A percentile compares a stretch with the other conserved stretches of the same genome.
phyloP scores from a whole-genome alignment of 2,329 filamentous ascomycete genomes.

The Bipolaris cookei region DNA sequence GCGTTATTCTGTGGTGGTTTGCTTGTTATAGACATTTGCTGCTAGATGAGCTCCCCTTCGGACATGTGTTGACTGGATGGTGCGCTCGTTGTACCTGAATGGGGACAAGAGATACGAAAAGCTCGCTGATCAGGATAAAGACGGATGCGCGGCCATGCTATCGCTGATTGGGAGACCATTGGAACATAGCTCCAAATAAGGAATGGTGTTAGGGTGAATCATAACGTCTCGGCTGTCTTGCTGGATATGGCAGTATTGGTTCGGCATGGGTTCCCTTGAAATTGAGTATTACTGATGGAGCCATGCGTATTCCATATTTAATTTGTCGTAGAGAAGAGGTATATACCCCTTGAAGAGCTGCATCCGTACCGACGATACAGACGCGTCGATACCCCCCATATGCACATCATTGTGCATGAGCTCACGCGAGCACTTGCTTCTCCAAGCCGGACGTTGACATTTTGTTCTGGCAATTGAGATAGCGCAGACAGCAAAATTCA shows the following conservation, averaged over 20 bases:
- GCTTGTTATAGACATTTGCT: neutral
- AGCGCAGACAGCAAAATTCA: conserved; percentile 4
- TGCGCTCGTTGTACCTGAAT: neutral
- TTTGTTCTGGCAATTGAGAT: neutral
- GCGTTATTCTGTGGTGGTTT: neutral
- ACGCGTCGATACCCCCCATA: neutral
- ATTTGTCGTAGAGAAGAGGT: neutral
- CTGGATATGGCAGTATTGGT: neutral
- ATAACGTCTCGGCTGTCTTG: neutral
- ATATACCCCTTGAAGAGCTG: neutral
- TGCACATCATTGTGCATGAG: conserved; percentile 9
- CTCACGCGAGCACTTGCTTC: conserved; percentile 13
- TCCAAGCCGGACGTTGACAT: conserved; percentile 9
- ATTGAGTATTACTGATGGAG: neutral
- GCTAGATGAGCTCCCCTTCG: neutral
- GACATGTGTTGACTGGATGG: neutral
- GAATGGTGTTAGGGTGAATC: neutral
- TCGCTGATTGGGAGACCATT: neutral
- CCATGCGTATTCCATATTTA: neutral
- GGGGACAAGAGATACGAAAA: neutral
- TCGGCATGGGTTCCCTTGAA: neutral
- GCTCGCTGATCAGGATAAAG: neutral
- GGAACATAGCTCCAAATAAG: neutral
- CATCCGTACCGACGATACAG: neutral
- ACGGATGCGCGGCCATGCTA: neutral